Conservation (phyloP, 1,139 yeast genomes). For the Lodderomyces orthopsilosis region DNA sequence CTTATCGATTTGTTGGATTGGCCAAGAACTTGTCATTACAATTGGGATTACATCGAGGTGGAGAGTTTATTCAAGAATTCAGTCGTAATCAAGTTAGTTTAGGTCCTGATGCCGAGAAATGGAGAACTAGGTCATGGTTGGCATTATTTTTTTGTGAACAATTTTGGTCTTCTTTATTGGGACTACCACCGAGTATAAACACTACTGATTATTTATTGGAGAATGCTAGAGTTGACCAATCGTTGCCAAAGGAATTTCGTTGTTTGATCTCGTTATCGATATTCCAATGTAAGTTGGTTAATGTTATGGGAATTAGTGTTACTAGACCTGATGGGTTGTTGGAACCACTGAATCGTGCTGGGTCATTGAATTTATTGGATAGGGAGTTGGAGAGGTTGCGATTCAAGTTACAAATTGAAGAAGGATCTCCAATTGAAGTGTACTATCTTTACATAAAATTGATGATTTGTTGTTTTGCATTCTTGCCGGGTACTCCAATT, state of each 20-base stretch:
- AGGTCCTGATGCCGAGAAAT: conserved; percentile 83
- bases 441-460: conserved; percentile 75
- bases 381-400: conserved; percentile 73
- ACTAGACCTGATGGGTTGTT: conserved; percentile 85
- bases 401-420: conserved; percentile 60
- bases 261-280: conserved; percentile 72
- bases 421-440: conserved; percentile 67
- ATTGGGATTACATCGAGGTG: conserved; percentile 88
- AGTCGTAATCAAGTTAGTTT: conserved; percentile 84
- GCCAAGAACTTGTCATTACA: conserved; percentile 86
- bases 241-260: conserved; percentile 69
- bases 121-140: conserved; percentile 94
- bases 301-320: conserved; percentile 87
- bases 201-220: conserved; percentile 83
- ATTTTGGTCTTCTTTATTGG: conserved; percentile 85
- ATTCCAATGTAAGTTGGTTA: conserved; percentile 80
- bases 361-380: conserved; percentile 70
- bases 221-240: conserved; percentile 66
- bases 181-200: conserved; percentile 78
- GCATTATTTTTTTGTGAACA: conserved; percentile 87
- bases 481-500: conserved; percentile 85
- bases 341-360: conserved; percentile 81
- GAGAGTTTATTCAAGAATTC: conserved; percentile 83
- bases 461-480: conserved; percentile 86
- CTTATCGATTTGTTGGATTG: conserved; percentile 82